phyloP scores from a whole-genome alignment of 805 yeast species.

The Candida multigemmis region DNA sequence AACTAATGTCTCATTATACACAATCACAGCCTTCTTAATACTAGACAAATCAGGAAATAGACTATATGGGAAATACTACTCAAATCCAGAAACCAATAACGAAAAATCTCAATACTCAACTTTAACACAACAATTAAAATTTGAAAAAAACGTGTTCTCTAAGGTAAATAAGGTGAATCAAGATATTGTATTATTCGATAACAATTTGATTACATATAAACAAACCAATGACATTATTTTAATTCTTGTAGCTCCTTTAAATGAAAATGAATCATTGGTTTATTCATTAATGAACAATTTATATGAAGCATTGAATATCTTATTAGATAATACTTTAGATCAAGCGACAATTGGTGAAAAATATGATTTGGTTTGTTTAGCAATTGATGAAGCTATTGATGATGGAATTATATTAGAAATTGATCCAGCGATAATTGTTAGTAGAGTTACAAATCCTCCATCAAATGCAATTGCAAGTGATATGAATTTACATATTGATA shows the following conservation, averaged over 20 bases:
- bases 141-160: constrained; percentile 61
- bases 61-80: constrained; percentile 75
- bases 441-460: constrained; percentile 88
- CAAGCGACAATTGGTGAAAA: constrained; percentile 69
- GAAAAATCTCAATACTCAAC: constrained; percentile 11
- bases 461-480: constrained; percentile 39
- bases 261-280: constrained; percentile 80
- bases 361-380: constrained; percentile 78
- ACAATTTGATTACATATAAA: constrained; percentile 76
- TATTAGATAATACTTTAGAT: constrained; percentile 65
- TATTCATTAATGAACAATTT: constrained; percentile 71
- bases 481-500: constrained; percentile 48
- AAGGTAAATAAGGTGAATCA: constrained; percentile 77
- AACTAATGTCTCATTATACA: constrained; percentile 57
- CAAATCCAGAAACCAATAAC: constrained; percentile 4
- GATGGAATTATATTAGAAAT: constrained; percentile 90
- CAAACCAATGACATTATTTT: constrained; percentile 70
- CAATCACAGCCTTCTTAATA: constrained; percentile 72
- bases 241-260: constrained; percentile 61
- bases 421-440: constrained; percentile 77
- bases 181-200: constrained; percentile 74
- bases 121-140: constrained; percentile 56
- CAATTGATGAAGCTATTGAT: constrained; percentile 87
- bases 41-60: constrained; percentile 78
- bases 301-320: constrained; percentile 71